Evolutionary conservation across 1,139 yeast genomes (phyloP), one percentile per base, ranked within the genome.

Genomic region (Lodderomyces pseudojiufengensis): DNA sequence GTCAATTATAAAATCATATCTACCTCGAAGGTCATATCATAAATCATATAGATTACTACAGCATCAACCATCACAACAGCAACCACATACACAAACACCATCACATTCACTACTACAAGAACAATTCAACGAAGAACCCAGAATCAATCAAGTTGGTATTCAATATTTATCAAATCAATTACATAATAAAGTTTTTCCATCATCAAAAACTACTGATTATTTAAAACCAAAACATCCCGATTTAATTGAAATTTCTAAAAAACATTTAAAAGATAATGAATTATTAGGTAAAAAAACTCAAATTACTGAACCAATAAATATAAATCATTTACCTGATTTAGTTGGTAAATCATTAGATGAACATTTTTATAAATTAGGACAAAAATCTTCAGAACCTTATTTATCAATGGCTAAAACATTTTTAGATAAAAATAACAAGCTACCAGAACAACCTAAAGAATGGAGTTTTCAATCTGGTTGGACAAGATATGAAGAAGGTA

Each of bases 231-330:
- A 43, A n/a, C 47, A 70, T 32, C 55, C 60, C 3, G 61, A 61
- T 10, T 59, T 84, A 21, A 60, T 80, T 8, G 67, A 75, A 11
- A 60, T 84, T 11, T 75, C 97, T 0, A 71, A 76, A 46, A 53
- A 63, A 12, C 92, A 86, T 50, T 64, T 94, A 27, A 52, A 63
- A 11, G 65, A 69, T 12, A 84, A 87, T 52, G 80, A 75, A 1
- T 63, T 94, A n/a, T 61, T 84, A 20, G 95, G 95, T 3, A 90
- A 86, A 54, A 76, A 76, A 44, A 87, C 97, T 1, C 73, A 74
- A n/a, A 58, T 78, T 5, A 59, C 72, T 2, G 72, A 71, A 2
- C 88, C 95, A 0, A 76, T 88, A 3, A 53, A 64, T 12, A 74
- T 92, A 33, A 59, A 70, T 2, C 49, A 58, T 31, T 59, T 88